Evolutionary conservation across 495 filamentous ascomycete species (phyloP).

Genomic region (Penicillium verhagenii): DNA sequence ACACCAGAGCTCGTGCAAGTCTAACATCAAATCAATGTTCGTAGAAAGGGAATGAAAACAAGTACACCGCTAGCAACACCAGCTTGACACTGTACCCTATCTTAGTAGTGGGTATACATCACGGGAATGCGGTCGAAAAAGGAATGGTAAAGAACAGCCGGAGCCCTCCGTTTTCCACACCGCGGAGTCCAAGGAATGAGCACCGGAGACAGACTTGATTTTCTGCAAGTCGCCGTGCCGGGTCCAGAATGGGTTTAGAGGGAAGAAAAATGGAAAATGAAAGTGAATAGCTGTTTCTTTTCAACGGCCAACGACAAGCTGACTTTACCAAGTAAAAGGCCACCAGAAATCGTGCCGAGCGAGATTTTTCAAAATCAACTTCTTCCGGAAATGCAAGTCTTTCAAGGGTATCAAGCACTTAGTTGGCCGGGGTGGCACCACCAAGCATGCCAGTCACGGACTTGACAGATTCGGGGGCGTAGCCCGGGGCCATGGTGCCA

Average conservation of each 20-base stretch:
- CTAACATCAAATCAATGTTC: conserved; percentile 29
- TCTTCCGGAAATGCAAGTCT: neutral
- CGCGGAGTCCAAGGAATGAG: conserved; percentile 8
- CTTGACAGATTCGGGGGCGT: conserved; percentile 39
- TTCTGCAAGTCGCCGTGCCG: conserved; percentile 37
- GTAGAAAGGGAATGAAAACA: conserved; percentile 20
- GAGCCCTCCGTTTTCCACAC: conserved; percentile 10
- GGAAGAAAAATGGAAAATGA: conserved; percentile 1
- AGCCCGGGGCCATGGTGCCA: conserved; percentile 53
- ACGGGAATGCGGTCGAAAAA: conserved; percentile 15
- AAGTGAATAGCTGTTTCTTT: neutral
- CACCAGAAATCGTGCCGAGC: neutral
- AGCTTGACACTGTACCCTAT: neutral
- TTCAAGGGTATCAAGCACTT: conserved; percentile 10
- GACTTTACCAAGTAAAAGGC: neutral
- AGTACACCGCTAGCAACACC: conserved; percentile 22
- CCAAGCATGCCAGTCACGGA: conserved; percentile 45
- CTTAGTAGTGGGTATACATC: conserved; percentile 14
- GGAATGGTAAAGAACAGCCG: conserved; percentile 7
- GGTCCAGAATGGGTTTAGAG: conserved; percentile 6
- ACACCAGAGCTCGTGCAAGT: conserved; percentile 35
- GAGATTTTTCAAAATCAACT: neutral
- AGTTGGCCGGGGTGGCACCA: conserved; percentile 39
- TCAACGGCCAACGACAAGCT: neutral
- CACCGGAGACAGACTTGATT: conserved; percentile 31